These are phyloP conservation scores for Pseudonitzschia delicatissima DNA, from an alignment of 108 stramenopile genomes.

Conservation along the genomic window DNA sequence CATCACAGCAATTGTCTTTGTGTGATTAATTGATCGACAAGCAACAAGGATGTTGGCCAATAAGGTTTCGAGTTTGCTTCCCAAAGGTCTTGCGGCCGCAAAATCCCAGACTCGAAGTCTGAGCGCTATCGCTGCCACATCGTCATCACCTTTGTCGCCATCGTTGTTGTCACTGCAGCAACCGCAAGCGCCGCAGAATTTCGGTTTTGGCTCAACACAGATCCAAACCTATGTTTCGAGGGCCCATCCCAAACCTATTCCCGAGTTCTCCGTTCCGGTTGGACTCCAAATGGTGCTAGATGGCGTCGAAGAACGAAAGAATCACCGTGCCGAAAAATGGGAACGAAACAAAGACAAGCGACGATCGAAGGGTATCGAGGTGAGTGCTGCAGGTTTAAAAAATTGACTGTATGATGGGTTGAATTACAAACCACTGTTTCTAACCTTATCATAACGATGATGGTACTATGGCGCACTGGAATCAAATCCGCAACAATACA, in stretches of 20 bases:
- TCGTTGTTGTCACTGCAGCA: background rate
- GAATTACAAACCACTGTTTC: background rate
- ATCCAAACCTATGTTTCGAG: slow-evolving; percentile 43
- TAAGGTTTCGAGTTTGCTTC: slow-evolving; percentile 3
- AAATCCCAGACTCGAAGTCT: background rate
- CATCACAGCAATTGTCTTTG: too few species aligned
- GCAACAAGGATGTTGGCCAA: background rate
- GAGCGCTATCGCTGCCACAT: background rate
- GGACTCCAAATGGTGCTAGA: slow-evolving; percentile 57
- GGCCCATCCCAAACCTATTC: slow-evolving; percentile 57
- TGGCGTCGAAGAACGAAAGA: slow-evolving; percentile 45
- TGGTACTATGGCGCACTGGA: background rate
- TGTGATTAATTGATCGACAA: too few species aligned
- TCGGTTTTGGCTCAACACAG: too few species aligned
- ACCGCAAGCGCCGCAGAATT: too few species aligned
- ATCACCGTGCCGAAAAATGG: slow-evolving; percentile 45
- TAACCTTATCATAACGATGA: background rate
- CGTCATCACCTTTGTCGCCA: background rate
- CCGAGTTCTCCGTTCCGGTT: slow-evolving; percentile 37
- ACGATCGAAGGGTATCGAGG: slow-evolving; percentile 18
- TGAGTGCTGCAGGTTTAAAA: background rate
- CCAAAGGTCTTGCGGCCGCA: background rate
- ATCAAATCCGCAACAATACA: too few species aligned
- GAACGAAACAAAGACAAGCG: slow-evolving; percentile 43
- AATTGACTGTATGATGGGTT: too few species aligned